These are phyloP conservation scores for Floccularia luteovirens DNA, from an alignment of 768 basidiomycete genomes.

Conservation along the genomic window DNA sequence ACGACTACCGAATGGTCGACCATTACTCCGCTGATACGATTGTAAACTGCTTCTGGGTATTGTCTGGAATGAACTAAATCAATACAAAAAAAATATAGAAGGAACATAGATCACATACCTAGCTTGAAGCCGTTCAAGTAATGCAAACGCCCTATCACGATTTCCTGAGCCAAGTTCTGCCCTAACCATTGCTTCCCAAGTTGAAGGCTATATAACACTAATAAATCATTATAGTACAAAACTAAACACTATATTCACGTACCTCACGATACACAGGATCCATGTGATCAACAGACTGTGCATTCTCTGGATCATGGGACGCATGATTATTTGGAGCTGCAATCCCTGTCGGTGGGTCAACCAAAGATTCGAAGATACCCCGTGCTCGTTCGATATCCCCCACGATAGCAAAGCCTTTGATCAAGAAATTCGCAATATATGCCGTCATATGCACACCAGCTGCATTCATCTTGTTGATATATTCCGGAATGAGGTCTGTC, in stretches of 20 bases:
- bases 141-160: constrained; percentile 55
- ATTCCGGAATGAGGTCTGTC: constrained; percentile 67
- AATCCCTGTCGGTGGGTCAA: constrained; percentile 75
- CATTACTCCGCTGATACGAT: constrained; percentile 75
- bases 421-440: constrained; percentile 86
- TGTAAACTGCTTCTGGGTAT: constrained; percentile 74
- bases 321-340: constrained; percentile 88
- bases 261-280: constrained; percentile 83
- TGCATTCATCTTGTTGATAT: constrained; percentile 51
- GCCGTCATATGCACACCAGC: constrained; percentile 84
- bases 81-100: constrained; percentile 6
- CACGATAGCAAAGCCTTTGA: constrained; percentile 61
- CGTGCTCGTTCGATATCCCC: constrained; percentile 70
- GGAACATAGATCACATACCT: constrained; percentile 37
- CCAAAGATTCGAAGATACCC: constrained; percentile 69
- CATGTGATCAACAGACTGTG: constrained; percentile 26
- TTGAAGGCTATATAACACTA: constrained; percentile 55
- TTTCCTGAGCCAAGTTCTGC: constrained; percentile 81
- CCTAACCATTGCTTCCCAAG: constrained; percentile 94
- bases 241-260: constrained; percentile 13
- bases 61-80: constrained; percentile 38
- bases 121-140: constrained; percentile 66
- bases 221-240: constrained; percentile 1
- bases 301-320: constrained; percentile 45
- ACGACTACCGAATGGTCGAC: constrained; percentile 57